Percentiles rank a stretch among this genome's conserved stretches.
phyloP scores from a whole-genome alignment of 2,329 filamentous ascomycete genomes.

The Celoporthe dispersa region DNA sequence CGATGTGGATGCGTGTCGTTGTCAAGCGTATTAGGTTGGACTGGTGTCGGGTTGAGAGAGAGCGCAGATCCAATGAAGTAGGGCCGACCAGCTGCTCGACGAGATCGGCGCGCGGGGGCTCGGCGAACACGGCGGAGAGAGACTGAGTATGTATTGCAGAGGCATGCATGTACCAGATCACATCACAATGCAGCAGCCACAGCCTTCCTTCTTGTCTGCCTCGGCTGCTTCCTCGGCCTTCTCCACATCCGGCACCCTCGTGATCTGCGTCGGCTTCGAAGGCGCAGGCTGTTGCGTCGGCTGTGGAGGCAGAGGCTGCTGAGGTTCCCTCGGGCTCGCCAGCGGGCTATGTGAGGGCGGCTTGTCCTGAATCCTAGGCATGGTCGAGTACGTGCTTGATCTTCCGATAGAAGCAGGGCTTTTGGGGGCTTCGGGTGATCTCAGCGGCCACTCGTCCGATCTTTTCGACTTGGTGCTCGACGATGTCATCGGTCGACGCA shows the following conservation, averaged over 20 bases:
- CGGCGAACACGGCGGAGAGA: background rate
- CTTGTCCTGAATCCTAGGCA: constrained; percentile 61
- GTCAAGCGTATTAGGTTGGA: background rate
- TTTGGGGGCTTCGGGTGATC: constrained; percentile 47
- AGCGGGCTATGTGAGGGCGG: constrained; percentile 44
- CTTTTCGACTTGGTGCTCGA: constrained; percentile 40
- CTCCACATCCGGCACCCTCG: constrained; percentile 55
- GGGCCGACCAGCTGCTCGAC: background rate
- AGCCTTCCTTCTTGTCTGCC: constrained; percentile 61
- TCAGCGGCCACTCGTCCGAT: constrained; percentile 65
- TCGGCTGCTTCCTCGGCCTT: constrained; percentile 58
- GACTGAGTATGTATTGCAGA: background rate
- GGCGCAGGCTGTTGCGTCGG: constrained; percentile 42
- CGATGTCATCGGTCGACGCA: constrained; percentile 35
- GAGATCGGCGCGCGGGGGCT: background rate
- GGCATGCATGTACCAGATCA: constrained; percentile 44
- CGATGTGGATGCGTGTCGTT: background rate
- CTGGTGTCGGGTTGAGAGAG: background rate
- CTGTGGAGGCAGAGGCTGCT: constrained; percentile 47
- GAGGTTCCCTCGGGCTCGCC: constrained; percentile 52
- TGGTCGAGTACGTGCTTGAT: constrained; percentile 63
- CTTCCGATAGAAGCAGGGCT: constrained; percentile 52
- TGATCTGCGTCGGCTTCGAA: constrained; percentile 41
- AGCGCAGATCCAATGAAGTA: background rate
- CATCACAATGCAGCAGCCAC: constrained; percentile 78